Base-by-base conservation (phyloP, 2,329 filamentous ascomycete genomes). In the Camptophora hylomeconis region DNA sequence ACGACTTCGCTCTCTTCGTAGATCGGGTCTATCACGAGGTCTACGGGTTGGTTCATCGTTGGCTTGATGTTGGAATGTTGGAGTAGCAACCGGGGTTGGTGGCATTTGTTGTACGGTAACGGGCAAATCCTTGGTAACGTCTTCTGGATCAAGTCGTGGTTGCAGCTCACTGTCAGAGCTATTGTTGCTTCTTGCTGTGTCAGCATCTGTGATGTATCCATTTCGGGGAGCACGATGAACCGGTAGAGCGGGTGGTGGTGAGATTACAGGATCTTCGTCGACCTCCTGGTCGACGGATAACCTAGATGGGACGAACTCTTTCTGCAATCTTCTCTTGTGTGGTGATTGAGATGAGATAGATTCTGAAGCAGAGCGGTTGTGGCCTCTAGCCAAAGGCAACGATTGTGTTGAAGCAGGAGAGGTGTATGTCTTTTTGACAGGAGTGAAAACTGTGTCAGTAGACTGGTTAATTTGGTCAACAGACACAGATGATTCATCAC, bases 1-100 rank as follows among this genome's bases (percentile, higher is more conserved):
- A 13, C 83, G 76, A 42, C 78, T 84, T 43, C 83, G 89, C 28
- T 80, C 82, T 39, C 75, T 75, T 38, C 80, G 76, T 45, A 87
- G 63, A 48, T 89, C 81, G 9, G 79, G 71, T 17, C 82, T 76
- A 33, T 81, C 72, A 42, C 80, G 73, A 0, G 80, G 80, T 37
- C 72, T 72, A 35, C 69, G 73, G 2, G 65, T 61, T 4, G 84
- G 84, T 26, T 72, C 68, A 28, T 77, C 69, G 36, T 78, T 72
- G 8, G 84, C 72, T 20, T 68, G 66, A 52, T 93, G 82, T 26
- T 73, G 69, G 50, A 94, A 87, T 7, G 72, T 73, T 3, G 87
- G 87, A 1, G 87, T 86, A 5, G 66, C 61, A 4, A 70, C 71
- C 5, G 81, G 81, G 41, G 80, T 77, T 2, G 80, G 81, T 5